Evolutionary conservation across 768 basidiomycete genomes (phyloP).

Genomic region (Tylopilus intermedius): DNA sequence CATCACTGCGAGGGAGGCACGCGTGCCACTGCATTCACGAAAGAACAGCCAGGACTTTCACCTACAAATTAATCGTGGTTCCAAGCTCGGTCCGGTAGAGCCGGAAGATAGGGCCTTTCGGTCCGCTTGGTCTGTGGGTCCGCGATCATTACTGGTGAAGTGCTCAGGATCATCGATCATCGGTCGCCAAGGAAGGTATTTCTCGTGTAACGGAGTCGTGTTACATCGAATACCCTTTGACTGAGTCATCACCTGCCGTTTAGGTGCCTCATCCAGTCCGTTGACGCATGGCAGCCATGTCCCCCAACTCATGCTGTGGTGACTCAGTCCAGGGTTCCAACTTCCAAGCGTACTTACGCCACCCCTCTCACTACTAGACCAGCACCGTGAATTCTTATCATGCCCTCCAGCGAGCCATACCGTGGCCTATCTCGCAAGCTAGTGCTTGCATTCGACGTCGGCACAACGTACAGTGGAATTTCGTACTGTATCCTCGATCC

Average conservation of each 20-base stretch:
- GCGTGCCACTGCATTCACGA: neutral
- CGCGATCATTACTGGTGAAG: neutral
- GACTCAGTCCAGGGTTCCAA: neutral
- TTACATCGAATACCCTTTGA: neutral
- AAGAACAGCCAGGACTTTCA: neutral
- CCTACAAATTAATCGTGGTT: neutral
- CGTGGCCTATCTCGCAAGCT: conserved; percentile 36
- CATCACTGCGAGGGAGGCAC: neutral
- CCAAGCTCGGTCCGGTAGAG: neutral
- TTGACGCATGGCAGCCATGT: conserved; percentile 1
- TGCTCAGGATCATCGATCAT: neutral
- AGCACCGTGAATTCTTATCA: conserved; percentile 8
- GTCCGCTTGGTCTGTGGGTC: too few species aligned
- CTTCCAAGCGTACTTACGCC: neutral
- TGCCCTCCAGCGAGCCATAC: conserved; percentile 31
- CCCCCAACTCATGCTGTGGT: neutral
- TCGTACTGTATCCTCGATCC: conserved; percentile 35
- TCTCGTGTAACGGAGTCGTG: neutral
- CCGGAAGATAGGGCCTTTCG: neutral
- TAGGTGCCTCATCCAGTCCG: neutral
- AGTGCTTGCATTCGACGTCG: conserved; percentile 43
- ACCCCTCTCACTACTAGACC: neutral
- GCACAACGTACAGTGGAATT: conserved; percentile 41
- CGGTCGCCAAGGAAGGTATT: neutral
- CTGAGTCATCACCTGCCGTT: neutral